Conservation (phyloP, 2,329 filamentous ascomycete species). For the Aplosporella prunicola region DNA sequence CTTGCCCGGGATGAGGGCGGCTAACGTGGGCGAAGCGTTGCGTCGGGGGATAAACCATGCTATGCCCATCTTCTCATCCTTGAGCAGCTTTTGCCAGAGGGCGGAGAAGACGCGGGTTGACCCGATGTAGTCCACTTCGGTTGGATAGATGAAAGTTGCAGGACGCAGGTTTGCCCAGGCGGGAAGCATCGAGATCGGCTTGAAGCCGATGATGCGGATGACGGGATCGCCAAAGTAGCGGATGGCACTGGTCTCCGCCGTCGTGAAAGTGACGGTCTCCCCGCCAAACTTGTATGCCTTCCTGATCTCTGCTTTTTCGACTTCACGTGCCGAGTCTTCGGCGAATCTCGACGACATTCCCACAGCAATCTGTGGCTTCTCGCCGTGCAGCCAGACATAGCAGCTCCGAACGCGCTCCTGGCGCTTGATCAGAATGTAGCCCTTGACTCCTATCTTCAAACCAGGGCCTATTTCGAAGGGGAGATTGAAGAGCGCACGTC, state of each 20-base stretch:
- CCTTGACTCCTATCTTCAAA: constrained; percentile 81
- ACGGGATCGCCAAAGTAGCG: constrained; percentile 72
- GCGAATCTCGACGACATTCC: constrained; percentile 66
- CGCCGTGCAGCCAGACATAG: constrained; percentile 82
- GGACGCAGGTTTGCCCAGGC: constrained; percentile 80
- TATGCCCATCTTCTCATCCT: constrained; percentile 69
- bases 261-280: constrained; percentile 75
- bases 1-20: constrained; percentile 69
- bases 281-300: constrained; percentile 96
- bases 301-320: constrained; percentile 72
- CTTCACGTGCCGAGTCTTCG: constrained; percentile 64
- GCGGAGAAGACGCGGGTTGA: constrained; percentile 90
- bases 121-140: constrained; percentile 79
- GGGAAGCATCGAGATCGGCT: constrained; percentile 63
- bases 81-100: constrained; percentile 75
- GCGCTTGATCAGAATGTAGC: constrained; percentile 79
- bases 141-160: constrained; percentile 88
- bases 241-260: constrained; percentile 71
- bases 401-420: constrained; percentile 74
- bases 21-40: constrained; percentile 70
- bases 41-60: constrained; percentile 81
- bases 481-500: constrained; percentile 78
- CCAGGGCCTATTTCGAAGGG: constrained; percentile 78
- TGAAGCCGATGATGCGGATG: constrained; percentile 90
- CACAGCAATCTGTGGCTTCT: constrained; percentile 69